phyloP scores from a whole-genome alignment of 176 grass and related monocot species.

The Musa itinerans region DNA sequence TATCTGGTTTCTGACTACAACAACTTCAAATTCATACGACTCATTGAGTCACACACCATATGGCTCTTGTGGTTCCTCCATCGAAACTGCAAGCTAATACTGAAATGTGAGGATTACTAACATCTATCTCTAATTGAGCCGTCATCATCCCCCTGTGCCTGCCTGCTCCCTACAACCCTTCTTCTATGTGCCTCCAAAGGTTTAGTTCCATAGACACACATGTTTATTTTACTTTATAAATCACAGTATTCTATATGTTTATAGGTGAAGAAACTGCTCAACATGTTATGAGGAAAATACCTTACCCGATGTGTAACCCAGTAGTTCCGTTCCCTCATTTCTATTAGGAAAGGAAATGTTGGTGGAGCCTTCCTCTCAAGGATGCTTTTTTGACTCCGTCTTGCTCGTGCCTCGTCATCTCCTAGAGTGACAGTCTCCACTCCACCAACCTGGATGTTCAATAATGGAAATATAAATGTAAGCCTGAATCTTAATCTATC shows the following conservation, averaged over 20 bases:
- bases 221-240: background rate
- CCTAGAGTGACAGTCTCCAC: conserved; percentile 91
- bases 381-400: conserved; percentile 83
- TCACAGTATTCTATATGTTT: background rate
- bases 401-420: conserved; percentile 87
- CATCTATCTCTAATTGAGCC: too few relatives aligned
- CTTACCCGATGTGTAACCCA: conserved; percentile 87
- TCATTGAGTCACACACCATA: too few relatives aligned
- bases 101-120: too few relatives aligned
- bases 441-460: conserved; percentile 67
- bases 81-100: too few relatives aligned
- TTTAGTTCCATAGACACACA: background rate
- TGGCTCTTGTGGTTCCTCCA: too few relatives aligned
- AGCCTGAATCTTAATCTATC: background rate
- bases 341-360: conserved; percentile 94
- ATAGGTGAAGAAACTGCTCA: background rate
- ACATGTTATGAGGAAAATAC: conserved; percentile 6
- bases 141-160: too few relatives aligned
- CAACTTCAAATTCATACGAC: too few relatives aligned
- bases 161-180: too few relatives aligned
- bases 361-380: conserved; percentile 80
- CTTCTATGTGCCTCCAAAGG: background rate
- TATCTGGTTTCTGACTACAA: too few relatives aligned
- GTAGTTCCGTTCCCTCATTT: conserved; percentile 89
- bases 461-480: conserved; percentile 10